Conservation (phyloP, 2,329 filamentous ascomycete genomes). For the Ceratocystis diversiconidia region DNA sequence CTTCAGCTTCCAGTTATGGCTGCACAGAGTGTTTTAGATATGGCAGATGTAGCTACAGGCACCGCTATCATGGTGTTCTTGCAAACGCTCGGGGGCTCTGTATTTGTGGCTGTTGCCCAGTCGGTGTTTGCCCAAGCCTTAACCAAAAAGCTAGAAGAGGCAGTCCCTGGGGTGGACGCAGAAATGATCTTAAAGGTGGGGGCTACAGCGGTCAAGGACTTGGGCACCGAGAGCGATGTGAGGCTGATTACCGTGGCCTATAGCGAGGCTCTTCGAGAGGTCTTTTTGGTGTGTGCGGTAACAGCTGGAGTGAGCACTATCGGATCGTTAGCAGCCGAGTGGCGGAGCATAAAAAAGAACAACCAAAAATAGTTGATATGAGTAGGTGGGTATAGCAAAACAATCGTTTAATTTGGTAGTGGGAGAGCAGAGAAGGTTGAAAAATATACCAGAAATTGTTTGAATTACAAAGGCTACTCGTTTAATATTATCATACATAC, state of each 20-base stretch:
- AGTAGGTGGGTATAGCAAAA: background rate
- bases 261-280: slow-evolving; percentile 6
- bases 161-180: background rate
- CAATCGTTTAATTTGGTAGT: background rate
- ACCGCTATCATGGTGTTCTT: slow-evolving; percentile 34
- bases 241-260: slow-evolving; percentile 8
- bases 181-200: slow-evolving; percentile 8
- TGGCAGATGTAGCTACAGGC: slow-evolving; percentile 32
- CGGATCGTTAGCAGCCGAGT: slow-evolving; percentile 12
- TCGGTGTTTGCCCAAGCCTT: slow-evolving; percentile 29
- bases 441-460: background rate
- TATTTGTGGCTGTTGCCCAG: slow-evolving; percentile 39
- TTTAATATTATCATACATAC: background rate
- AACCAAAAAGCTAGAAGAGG: background rate
- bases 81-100: slow-evolving; percentile 30
- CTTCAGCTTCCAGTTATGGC: slow-evolving; percentile 34
- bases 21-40: slow-evolving; percentile 31
- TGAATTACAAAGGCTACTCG: background rate
- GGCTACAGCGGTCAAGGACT: slow-evolving; percentile 2
- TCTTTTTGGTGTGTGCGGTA: slow-evolving; percentile 15
- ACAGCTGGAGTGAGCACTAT: slow-evolving; percentile 11
- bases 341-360: slow-evolving; percentile 7
- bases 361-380: background rate
- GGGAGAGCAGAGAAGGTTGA: background rate
- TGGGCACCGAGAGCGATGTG: slow-evolving; percentile 5